phyloP scores from a whole-genome alignment of 1,139 yeast species.

The Suhomyces yuchorum region DNA sequence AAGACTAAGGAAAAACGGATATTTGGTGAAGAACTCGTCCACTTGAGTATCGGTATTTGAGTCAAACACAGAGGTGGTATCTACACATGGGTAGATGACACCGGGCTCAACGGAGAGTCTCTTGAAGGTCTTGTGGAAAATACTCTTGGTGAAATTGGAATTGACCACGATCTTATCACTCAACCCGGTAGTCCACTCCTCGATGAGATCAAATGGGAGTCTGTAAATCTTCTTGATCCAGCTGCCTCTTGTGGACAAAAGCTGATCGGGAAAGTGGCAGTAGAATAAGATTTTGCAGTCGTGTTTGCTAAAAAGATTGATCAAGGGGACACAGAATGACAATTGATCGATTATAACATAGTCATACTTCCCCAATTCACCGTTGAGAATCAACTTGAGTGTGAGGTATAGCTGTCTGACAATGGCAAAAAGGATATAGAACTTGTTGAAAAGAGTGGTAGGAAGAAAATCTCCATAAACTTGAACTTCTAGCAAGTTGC shows the following conservation, averaged over 20 bases:
- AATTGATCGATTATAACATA: slow-evolving; percentile 85
- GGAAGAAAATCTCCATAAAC: slow-evolving; percentile 89
- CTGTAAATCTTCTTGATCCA: slow-evolving; percentile 67
- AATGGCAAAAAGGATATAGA: slow-evolving; percentile 81
- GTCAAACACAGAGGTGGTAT: slow-evolving; percentile 30
- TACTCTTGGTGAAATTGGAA: slow-evolving; percentile 74
- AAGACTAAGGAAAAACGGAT: slow-evolving; percentile 63
- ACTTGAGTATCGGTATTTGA: slow-evolving; percentile 32
- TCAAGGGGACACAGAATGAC: slow-evolving; percentile 78
- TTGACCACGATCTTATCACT: slow-evolving; percentile 86
- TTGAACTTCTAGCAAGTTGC: slow-evolving; percentile 55
- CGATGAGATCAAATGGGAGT: slow-evolving; percentile 77
- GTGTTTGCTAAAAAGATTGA: slow-evolving; percentile 52
- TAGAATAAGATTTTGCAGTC: slow-evolving; percentile 66
- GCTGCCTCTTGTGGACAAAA: slow-evolving; percentile 63
- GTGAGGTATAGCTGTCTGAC: slow-evolving; percentile 76
- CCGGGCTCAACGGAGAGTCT: slow-evolving; percentile 54
- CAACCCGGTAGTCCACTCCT: slow-evolving; percentile 74
- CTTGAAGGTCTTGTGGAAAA: slow-evolving; percentile 67
- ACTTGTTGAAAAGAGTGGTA: slow-evolving; percentile 60
- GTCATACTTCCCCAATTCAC: slow-evolving; percentile 57
- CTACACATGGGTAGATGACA: slow-evolving; percentile 91
- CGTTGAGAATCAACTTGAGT: slow-evolving; percentile 48
- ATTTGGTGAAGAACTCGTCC: slow-evolving; percentile 32
- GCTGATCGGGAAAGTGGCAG: slow-evolving; percentile 95